These are phyloP conservation scores for Dioszegia hungarica DNA, from an alignment of 768 basidiomycete species.

Conservation along the genomic window DNA sequence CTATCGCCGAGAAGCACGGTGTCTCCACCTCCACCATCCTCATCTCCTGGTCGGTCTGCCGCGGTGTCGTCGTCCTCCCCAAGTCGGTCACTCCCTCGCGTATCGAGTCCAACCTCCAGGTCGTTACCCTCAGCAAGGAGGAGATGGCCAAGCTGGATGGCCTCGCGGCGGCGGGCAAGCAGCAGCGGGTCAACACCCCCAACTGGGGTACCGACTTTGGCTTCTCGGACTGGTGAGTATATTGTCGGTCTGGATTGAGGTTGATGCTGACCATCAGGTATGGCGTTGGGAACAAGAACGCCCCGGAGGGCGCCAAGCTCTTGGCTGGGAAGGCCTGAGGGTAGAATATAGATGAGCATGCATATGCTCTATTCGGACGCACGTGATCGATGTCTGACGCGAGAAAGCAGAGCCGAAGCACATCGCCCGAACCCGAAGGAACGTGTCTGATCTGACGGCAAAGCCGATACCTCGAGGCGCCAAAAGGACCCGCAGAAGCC, in stretches of 20 bases:
- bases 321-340: conserved; percentile 29
- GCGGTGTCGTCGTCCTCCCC: conserved; percentile 41
- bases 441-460: too few species aligned
- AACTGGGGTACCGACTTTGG: conserved; percentile 40
- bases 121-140: conserved; percentile 33
- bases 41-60: conserved; percentile 37
- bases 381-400: too few species aligned
- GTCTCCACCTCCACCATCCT: conserved; percentile 41
- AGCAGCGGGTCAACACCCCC: conserved; percentile 37
- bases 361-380: too few species aligned
- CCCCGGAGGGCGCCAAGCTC: conserved; percentile 34
- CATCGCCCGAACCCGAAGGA: too few species aligned
- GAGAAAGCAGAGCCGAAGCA: too few species aligned
- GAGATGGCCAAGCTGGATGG: conserved; percentile 38
- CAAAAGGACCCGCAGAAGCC: too few species aligned
- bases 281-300: conserved; percentile 40
- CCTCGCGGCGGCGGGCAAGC: conserved; percentile 36
- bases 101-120: conserved; percentile 40
- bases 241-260: too few species aligned
- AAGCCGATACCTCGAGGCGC: too few species aligned
- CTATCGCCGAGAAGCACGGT: conserved; percentile 40
- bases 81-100: conserved; percentile 42
- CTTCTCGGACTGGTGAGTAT: conserved; percentile 17
- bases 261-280: too few species aligned
- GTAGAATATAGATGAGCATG: too few species aligned